These are phyloP conservation scores for Aspergillus egyptiacus DNA, from an alignment of 495 filamentous ascomycete species.

Conservation along the genomic window DNA sequence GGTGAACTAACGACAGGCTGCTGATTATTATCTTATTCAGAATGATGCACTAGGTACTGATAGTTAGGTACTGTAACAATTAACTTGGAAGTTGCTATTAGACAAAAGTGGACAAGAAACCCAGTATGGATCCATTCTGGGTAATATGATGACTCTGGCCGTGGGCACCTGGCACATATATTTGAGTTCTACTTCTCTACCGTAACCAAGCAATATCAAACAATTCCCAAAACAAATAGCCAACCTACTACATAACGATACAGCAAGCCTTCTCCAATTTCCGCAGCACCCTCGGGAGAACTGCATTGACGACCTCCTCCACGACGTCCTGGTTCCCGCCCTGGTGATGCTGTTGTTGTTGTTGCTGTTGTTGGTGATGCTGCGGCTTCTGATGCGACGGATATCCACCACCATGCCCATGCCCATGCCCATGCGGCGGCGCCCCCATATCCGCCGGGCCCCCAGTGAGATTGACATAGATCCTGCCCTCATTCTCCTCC, in stretches of 20 bases:
- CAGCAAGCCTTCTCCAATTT: slow-evolving; percentile 69
- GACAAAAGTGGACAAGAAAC: too few species aligned
- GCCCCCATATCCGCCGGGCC: slow-evolving; percentile 52
- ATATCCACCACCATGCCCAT: slow-evolving; percentile 23
- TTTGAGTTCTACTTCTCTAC: too few species aligned
- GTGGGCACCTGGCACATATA: too few species aligned
- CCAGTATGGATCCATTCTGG: too few species aligned
- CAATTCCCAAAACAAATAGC: background rate
- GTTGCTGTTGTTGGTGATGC: slow-evolving; percentile 34
- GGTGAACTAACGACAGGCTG: too few species aligned
- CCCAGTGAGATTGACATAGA: slow-evolving; percentile 66
- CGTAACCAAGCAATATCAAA: background rate
- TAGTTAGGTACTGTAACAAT: too few species aligned
- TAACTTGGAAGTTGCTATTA: too few species aligned
- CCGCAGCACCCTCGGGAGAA: slow-evolving; percentile 53
- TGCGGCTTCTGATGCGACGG: slow-evolving; percentile 33
- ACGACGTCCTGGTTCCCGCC: slow-evolving; percentile 52
- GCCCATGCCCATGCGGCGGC: slow-evolving; percentile 8
- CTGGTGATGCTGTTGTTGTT: slow-evolving; percentile 40
- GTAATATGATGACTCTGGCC: too few species aligned
- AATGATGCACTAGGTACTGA: too few species aligned
- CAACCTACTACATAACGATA: slow-evolving; percentile 62
- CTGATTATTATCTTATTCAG: too few species aligned
- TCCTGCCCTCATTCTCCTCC: slow-evolving; percentile 81
- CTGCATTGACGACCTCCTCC: slow-evolving; percentile 56